Evolutionary conservation across 305 asterid species (phyloP).

Genomic region (Withania somnifera): DNA sequence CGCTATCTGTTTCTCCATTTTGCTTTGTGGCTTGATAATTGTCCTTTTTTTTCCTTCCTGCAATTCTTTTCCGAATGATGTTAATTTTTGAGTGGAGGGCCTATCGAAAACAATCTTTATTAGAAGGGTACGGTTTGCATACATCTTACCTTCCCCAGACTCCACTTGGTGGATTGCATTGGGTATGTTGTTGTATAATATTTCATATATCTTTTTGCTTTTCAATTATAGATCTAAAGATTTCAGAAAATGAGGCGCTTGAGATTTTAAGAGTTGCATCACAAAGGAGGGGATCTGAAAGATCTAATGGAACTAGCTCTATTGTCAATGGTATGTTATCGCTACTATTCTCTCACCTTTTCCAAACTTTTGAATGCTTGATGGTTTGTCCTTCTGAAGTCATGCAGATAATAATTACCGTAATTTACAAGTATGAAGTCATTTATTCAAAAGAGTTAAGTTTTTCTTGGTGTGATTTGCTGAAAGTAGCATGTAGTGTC

Average conservation of each 20-base stretch:
- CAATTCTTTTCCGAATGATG: too few relatives aligned
- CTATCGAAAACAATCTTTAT: too few relatives aligned
- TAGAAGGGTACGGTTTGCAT: too few relatives aligned
- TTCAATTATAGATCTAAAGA: conserved; percentile 41
- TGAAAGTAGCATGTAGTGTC: neutral
- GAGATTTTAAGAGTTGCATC: conserved; percentile 52
- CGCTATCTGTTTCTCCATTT: too few relatives aligned
- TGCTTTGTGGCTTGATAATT: too few relatives aligned
- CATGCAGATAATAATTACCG: neutral
- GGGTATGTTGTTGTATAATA: too few relatives aligned
- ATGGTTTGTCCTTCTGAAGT: neutral
- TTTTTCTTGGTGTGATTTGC: neutral
- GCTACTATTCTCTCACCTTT: neutral
- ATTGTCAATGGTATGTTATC: conserved; percentile 45
- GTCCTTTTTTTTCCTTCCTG: too few relatives aligned
- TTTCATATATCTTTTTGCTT: neutral
- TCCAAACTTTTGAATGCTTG: neutral
- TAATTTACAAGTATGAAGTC: neutral
- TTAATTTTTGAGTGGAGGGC: too few relatives aligned
- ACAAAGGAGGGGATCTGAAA: conserved; percentile 38
- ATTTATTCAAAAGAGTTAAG: neutral
- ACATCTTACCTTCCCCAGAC: too few relatives aligned
- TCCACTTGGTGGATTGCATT: too few relatives aligned
- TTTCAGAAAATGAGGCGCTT: conserved; percentile 56
- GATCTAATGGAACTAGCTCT: conserved; percentile 25